phyloP scores from a whole-genome alignment of 495 filamentous ascomycete genomes.

The Acidiella bohemica region DNA sequence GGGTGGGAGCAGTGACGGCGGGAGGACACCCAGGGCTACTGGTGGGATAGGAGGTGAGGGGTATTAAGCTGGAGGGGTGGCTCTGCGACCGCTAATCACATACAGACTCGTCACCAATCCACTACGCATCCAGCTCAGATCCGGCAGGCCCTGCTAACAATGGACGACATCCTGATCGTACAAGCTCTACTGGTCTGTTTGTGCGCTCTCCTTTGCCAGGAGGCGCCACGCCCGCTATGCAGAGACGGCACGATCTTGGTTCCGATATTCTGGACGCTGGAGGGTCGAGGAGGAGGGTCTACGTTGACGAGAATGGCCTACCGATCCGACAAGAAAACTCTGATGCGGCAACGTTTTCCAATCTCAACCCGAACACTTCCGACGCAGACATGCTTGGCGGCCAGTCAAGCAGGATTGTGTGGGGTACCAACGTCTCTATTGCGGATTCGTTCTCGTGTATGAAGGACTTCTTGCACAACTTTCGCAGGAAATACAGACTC shows the following conservation, averaged over 20 bases:
- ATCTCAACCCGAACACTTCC: constrained; percentile 74
- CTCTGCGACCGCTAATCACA: neutral
- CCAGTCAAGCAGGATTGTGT: constrained; percentile 67
- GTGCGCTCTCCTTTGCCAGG: constrained; percentile 50
- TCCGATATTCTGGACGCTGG: constrained; percentile 60
- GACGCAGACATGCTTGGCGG: constrained; percentile 83
- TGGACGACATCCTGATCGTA: constrained; percentile 48
- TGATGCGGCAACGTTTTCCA: constrained; percentile 74
- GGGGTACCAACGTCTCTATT: constrained; percentile 94
- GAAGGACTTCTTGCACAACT: constrained; percentile 83
- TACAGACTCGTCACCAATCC: constrained; percentile 78
- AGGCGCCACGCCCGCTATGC: constrained; percentile 34
- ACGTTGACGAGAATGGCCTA: constrained; percentile 70
- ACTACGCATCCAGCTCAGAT: constrained; percentile 77
- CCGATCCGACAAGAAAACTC: constrained; percentile 50
- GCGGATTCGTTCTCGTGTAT: constrained; percentile 74
- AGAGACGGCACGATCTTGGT: constrained; percentile 68
- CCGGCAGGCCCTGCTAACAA: constrained; percentile 39
- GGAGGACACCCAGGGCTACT: constrained; percentile 63
- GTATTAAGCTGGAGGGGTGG: neutral
- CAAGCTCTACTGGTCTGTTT: constrained; percentile 76
- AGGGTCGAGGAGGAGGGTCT: constrained; percentile 53
- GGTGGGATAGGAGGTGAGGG: constrained; percentile 51
- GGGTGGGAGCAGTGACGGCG: constrained; percentile 42
- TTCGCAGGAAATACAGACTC: constrained; percentile 82